A percentile compares a stretch with the other conserved stretches of the same genome.
phyloP scores from a whole-genome alignment of 1,139 yeast genomes.

The Yamadazyma triangularis region DNA sequence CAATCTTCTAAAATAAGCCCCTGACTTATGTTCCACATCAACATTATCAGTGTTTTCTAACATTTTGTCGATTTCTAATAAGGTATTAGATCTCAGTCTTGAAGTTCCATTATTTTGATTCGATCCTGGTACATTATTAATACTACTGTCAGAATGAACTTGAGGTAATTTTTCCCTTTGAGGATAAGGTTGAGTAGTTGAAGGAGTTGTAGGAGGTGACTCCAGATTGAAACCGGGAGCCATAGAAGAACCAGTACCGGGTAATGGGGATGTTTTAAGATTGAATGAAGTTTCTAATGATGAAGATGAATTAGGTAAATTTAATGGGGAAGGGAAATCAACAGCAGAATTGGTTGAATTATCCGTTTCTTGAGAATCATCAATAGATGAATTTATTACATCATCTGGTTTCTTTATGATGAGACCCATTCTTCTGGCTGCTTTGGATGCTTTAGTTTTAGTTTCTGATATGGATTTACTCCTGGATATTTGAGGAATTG shows the following conservation, averaged over 20 bases:
- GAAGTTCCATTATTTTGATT: no score
- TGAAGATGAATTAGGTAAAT: conserved; percentile 20
- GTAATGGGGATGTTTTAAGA: conserved; percentile 12
- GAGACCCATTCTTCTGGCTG: conserved; percentile 61
- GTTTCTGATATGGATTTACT: conserved; percentile 58
- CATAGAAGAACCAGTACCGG: conserved; percentile 6
- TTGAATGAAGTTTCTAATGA: conserved; percentile 23
- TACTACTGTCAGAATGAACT: background rate
- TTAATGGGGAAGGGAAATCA: conserved; percentile 12
- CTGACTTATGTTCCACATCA: conserved; percentile 47
- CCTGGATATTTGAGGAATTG: conserved; percentile 27
- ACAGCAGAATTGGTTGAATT: conserved; percentile 3
- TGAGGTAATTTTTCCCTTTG: no score
- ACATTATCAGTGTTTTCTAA: conserved; percentile 38
- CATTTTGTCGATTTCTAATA: conserved; percentile 36
- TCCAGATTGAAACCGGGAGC: conserved; percentile 1
- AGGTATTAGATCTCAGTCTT: conserved; percentile 36
- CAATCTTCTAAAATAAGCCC: conserved; percentile 67
- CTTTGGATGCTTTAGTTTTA: conserved; percentile 56
- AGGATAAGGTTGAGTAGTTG: conserved; percentile 1
- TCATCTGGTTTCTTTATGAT: conserved; percentile 45
- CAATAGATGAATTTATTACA: conserved; percentile 2
- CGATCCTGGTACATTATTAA: background rate
- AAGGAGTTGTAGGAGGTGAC: conserved; percentile 17
- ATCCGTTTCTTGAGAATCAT: conserved; percentile 8